Evolutionary conservation across 1,139 yeast species (phyloP), one percentile per base, ranked within the genome.

Genomic region (Kurtzmaniella quercitrusa): DNA sequence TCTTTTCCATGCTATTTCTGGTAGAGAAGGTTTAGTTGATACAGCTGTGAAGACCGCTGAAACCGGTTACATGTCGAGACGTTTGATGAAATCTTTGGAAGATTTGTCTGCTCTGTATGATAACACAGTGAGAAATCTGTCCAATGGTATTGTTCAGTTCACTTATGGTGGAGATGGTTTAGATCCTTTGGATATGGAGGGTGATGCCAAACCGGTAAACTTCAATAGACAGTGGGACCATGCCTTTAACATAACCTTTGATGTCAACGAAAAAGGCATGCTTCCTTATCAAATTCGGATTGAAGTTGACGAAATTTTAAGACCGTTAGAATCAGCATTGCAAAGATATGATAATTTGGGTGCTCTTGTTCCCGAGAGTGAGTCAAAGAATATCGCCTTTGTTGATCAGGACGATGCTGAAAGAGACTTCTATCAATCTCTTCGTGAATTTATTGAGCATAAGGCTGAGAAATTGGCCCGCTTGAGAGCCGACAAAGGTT

Each of bases 21-120:
- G 99, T 64, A 87, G 99, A 75, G 99, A 94, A 75, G 99, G 99
- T 65, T 75, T 94, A 65, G 98, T 94, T 45, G 99, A 94, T 75
- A 94, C 99, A 14, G 98, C 98, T 7, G 98, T 94, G 46, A 94
- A 94, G 63, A 94, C 99, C 25, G 98, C 98, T 2, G 98, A 94
- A 65, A 94, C 99, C 7, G 99, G 99, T 63, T 94, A 94, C 66
- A 94, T 93, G 95, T 93, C 98, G 15, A 87, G 99, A 68, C 84
- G 99, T 66, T 77, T 94, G 66, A 94, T 94, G 98, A 94, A 94
- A 63, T 93, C 98, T 3, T 72, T 94, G 53, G 99, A 94, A 70
- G 99, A 94, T 70, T 76, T 94, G 60, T 88, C 96, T 39, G 80
- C 95, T 46, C 93, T 85, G 59, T 94, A 94, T 63, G 98, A 94